phyloP scores from a whole-genome alignment of 257 asterid species.

The Penstemon newberryi region DNA sequence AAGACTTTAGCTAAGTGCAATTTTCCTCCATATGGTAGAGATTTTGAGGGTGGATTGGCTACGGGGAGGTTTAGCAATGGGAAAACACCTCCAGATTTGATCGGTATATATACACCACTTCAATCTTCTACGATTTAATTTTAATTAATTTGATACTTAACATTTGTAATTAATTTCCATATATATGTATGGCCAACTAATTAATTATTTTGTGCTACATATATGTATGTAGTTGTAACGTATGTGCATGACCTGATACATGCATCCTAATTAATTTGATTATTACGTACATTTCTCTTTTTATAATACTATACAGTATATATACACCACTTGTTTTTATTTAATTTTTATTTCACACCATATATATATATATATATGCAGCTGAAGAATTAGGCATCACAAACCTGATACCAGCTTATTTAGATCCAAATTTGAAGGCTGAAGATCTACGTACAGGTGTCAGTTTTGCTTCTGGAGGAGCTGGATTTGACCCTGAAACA shows the following conservation, averaged over 20 bases:
- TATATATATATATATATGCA: not conserved
- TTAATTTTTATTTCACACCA: too few relatives aligned
- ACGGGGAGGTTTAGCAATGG: conserved; percentile 79
- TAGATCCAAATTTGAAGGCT: not conserved
- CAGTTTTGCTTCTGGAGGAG: conserved; percentile 59
- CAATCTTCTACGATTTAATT: too few relatives aligned
- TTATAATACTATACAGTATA: too few relatives aligned
- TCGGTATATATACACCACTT: conserved; percentile 47
- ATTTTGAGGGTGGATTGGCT: conserved; percentile 50
- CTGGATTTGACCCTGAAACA: conserved; percentile 47
- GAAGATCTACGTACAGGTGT: conserved; percentile 30
- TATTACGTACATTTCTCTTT: too few relatives aligned
- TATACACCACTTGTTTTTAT: too few relatives aligned
- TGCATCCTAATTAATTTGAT: too few relatives aligned
- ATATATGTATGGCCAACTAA: too few relatives aligned
- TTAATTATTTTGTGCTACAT: too few relatives aligned
- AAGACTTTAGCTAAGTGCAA: conserved; percentile 39
- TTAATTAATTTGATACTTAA: too few relatives aligned
- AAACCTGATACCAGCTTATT: conserved; percentile 21
- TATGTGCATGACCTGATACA: too few relatives aligned
- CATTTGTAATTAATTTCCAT: too few relatives aligned
- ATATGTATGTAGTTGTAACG: too few relatives aligned
- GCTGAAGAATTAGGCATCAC: conserved; percentile 12
- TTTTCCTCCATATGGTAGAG: conserved; percentile 68
- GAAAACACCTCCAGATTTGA: conserved; percentile 60